Evolutionary conservation across 768 basidiomycete genomes (phyloP).

Genomic region (Boletus edulis): DNA sequence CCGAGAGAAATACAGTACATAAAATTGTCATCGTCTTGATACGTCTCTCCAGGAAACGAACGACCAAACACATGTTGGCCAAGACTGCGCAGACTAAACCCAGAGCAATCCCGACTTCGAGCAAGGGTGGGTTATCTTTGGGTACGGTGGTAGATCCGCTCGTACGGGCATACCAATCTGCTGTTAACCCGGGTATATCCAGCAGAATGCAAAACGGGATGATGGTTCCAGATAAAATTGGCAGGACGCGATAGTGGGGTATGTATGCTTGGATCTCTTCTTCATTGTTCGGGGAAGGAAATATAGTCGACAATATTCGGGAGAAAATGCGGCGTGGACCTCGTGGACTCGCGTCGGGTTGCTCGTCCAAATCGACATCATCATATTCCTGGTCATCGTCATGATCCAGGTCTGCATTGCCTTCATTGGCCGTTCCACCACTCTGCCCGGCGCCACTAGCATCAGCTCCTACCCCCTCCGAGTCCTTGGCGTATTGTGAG

Average conservation of each 20-base stretch:
- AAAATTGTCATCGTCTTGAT: slow-evolving; percentile 61
- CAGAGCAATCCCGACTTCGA: slow-evolving; percentile 59
- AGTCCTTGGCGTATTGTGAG: neutral
- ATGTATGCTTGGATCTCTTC: slow-evolving; percentile 35
- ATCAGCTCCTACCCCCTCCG: neutral
- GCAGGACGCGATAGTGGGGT: slow-evolving; percentile 61
- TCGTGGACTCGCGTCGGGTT: neutral
- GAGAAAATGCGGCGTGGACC: slow-evolving; percentile 3
- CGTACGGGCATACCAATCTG: slow-evolving; percentile 69
- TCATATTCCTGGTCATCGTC: slow-evolving; percentile 11
- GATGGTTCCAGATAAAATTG: slow-evolving; percentile 64
- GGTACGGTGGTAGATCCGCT: slow-evolving; percentile 36
- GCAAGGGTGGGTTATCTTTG: slow-evolving; percentile 51
- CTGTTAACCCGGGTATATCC: slow-evolving; percentile 78
- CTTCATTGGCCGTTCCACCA: neutral
- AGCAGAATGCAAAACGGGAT: slow-evolving; percentile 80
- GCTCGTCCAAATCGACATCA: neutral
- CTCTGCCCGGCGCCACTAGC: neutral
- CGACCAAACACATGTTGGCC: slow-evolving; percentile 66
- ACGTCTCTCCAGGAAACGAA: slow-evolving; percentile 69
- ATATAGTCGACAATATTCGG: slow-evolving; percentile 5
- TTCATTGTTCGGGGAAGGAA: slow-evolving; percentile 21
- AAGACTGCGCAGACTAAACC: slow-evolving; percentile 67
- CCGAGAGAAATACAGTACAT: slow-evolving; percentile 60
- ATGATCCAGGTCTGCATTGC: slow-evolving; percentile 2